Conservation (phyloP, 768 basidiomycete species). For the Termitomyces sp. region DNA sequence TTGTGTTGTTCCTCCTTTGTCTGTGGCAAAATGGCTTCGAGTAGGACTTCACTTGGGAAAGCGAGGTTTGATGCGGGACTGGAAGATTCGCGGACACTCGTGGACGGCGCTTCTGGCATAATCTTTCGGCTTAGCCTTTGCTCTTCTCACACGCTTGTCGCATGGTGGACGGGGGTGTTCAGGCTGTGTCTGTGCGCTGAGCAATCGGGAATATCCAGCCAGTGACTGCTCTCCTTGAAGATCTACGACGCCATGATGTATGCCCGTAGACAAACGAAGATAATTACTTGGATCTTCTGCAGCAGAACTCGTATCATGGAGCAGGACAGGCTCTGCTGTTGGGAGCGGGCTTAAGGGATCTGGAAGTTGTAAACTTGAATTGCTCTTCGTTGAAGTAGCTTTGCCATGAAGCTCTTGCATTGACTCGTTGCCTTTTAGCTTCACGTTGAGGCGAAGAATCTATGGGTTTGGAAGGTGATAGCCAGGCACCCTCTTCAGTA, state of each 20-base stretch:
- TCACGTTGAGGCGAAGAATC: not conserved
- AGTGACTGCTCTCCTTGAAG: not conserved
- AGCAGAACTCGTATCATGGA: too few species aligned
- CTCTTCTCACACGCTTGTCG: not conserved
- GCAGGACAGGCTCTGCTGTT: not conserved
- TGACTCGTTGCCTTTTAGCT: not conserved
- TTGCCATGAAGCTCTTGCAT: not conserved
- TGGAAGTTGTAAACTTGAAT: too few species aligned
- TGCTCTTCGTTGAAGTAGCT: not conserved
- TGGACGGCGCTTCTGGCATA: not conserved
- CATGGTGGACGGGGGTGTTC: not conserved
- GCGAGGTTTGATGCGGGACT: not conserved
- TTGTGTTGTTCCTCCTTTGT: not conserved
- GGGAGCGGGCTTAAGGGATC: not conserved
- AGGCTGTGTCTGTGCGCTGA: not conserved
- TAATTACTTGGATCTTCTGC: not conserved
- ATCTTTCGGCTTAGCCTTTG: not conserved
- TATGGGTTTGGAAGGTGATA: not conserved
- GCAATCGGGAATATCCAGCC: not conserved
- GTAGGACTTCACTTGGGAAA: not conserved
- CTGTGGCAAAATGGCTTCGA: not conserved
- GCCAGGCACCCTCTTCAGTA: not conserved
- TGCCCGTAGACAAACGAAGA: not conserved
- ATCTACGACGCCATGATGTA: not conserved
- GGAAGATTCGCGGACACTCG: not conserved